phyloP scores from a whole-genome alignment of 352 stramenopile species.

The Pythium insidiosum region DNA sequence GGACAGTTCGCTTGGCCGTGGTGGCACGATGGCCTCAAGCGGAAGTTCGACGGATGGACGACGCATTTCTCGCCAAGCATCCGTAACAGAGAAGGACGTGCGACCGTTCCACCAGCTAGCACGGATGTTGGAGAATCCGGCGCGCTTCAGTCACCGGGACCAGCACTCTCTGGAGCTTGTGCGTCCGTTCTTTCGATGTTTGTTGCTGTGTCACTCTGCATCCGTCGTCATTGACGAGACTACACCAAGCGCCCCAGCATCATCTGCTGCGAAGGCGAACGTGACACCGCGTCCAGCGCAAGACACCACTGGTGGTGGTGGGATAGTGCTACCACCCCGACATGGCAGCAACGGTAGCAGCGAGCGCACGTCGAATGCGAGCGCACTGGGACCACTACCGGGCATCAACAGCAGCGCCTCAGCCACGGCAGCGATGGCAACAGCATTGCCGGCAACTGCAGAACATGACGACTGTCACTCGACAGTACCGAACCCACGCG shows the following conservation, averaged over 20 bases:
- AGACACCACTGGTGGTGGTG: no score
- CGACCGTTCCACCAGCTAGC: constrained; percentile 51
- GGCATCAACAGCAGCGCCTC: no score
- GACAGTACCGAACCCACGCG: no score
- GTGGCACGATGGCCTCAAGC: background rate
- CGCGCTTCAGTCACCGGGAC: constrained; percentile 38
- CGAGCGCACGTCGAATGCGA: constrained; percentile 17
- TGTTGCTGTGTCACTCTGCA: constrained; percentile 76
- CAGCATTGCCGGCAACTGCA: background rate
- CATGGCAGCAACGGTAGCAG: no score
- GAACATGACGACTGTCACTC: constrained; percentile 11
- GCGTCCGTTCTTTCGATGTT: constrained; percentile 69
- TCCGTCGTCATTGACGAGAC: constrained; percentile 48
- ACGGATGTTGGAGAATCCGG: constrained; percentile 60
- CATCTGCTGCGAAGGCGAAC: no score
- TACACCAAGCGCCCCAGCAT: no score
- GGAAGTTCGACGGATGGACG: constrained; percentile 14
- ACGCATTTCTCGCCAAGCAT: constrained; percentile 28
- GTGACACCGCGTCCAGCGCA: no score
- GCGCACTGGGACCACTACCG: constrained; percentile 14
- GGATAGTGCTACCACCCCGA: no score
- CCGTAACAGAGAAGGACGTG: constrained; percentile 61
- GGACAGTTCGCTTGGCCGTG: no score
- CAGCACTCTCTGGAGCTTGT: constrained; percentile 47
- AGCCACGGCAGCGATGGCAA: no score